Evolutionary conservation across 208 protist species (phyloP).

Genomic region (Crithidia fasciculata): DNA sequence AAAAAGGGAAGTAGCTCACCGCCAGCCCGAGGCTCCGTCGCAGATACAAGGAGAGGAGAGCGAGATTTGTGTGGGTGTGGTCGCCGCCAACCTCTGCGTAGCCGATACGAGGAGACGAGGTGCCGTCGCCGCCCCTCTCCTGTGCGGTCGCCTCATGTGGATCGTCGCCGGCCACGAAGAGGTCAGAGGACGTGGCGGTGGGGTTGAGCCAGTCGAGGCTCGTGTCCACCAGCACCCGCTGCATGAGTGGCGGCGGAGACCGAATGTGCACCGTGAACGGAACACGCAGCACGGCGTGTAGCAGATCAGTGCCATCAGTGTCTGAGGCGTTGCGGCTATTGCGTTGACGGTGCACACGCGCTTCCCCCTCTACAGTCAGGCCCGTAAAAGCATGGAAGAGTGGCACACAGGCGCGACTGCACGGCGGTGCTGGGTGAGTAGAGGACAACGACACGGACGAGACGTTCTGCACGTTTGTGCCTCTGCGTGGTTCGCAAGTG

Average conservation of each 20-base stretch:
- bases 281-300: conserved; percentile 12
- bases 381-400: conserved; percentile 23
- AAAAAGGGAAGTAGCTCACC: conserved; percentile 55
- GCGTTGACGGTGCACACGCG: conserved; percentile 5
- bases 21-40: conserved; percentile 43
- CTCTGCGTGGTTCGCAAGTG: not conserved
- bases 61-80: conserved; percentile 96
- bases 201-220: conserved; percentile 96
- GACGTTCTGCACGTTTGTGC: not conserved
- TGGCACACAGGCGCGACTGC: conserved; percentile 1
- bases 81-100: conserved; percentile 95
- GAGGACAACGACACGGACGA: no score
- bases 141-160: conserved; percentile 39
- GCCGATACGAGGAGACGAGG: not conserved
- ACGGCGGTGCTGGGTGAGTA: no score
- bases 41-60: conserved; percentile 75
- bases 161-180: conserved; percentile 94
- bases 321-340: not conserved
- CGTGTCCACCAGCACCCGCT: conserved; percentile 94
- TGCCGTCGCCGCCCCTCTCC: not conserved
- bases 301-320: not conserved
- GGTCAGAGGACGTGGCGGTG: conserved; percentile 5
- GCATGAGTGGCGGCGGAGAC: conserved; percentile 67
- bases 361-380: conserved; percentile 13
- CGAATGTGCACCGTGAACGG: conserved; percentile 49